Percentiles rank a stretch among this genome's conserved stretches.
These are phyloP conservation scores for Postia placenta DNA, from an alignment of 768 basidiomycete genomes.

Conservation along the genomic window DNA sequence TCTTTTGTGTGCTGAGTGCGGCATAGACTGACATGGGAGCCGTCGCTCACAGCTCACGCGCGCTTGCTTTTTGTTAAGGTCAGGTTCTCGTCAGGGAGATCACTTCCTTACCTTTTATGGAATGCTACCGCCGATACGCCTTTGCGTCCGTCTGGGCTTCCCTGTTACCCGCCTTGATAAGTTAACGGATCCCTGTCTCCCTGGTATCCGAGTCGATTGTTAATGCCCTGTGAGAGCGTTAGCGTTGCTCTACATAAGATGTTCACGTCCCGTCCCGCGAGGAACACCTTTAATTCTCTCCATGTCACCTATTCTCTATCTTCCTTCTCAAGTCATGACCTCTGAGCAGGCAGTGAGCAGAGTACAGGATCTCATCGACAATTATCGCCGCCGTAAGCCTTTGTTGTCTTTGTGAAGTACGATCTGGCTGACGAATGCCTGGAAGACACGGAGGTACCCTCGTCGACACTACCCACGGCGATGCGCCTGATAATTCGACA, in stretches of 20 bases:
- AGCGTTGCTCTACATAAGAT: not conserved
- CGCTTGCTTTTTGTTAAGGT: not conserved
- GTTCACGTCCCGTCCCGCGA: not conserved
- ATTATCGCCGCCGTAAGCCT: not conserved
- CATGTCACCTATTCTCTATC: not conserved
- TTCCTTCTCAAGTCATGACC: constrained; percentile 2
- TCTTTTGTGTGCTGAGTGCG: not conserved
- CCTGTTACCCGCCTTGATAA: not conserved
- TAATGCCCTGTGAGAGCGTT: not conserved
- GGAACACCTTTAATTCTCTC: not conserved
- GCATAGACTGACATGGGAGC: not conserved
- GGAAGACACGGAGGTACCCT: not conserved
- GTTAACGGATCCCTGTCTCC: not conserved
- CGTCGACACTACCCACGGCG: not conserved
- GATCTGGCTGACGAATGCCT: not conserved
- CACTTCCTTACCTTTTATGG: not conserved
- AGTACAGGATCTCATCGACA: not conserved
- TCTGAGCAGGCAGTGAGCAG: not conserved
- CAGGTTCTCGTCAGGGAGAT: not conserved
- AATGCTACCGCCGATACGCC: not conserved
- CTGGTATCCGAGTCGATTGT: not conserved
- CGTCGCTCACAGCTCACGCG: not conserved
- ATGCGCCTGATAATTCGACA: not conserved
- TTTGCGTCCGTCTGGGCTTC: not conserved
- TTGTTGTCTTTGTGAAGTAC: not conserved